Conservation (phyloP, 2,329 filamentous ascomycete genomes). For the Clarireedia paspali region DNA sequence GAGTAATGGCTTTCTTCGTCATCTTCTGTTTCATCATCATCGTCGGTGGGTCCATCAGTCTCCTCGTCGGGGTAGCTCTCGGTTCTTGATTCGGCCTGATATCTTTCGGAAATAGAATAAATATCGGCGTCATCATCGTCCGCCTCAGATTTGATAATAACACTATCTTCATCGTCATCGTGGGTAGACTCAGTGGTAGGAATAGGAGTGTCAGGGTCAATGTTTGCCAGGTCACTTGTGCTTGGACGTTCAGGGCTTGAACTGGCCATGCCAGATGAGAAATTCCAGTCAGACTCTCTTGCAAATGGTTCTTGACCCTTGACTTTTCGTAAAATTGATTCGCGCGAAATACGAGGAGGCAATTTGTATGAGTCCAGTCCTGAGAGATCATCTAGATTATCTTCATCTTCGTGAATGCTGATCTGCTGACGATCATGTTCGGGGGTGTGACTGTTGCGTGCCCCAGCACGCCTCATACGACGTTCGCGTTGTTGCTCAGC, state of each 20-base stretch:
- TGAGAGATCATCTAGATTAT: constrained; percentile 52
- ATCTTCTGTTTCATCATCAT: constrained; percentile 9
- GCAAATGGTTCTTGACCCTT: constrained; percentile 53
- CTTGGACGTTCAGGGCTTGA: constrained; percentile 48
- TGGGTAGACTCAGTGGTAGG: constrained; percentile 73
- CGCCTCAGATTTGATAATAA: constrained; percentile 60
- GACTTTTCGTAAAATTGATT: constrained; percentile 86
- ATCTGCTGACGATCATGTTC: constrained; percentile 24
- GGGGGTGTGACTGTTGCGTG: constrained; percentile 34
- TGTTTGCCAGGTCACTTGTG: constrained; percentile 34
- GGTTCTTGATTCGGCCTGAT: constrained; percentile 43
- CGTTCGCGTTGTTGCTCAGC: constrained; percentile 62
- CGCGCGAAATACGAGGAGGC: constrained; percentile 77
- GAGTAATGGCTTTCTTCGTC: constrained; percentile 42
- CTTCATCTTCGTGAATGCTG: constrained; percentile 46
- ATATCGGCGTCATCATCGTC: constrained; percentile 50
- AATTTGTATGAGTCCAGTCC: constrained; percentile 54
- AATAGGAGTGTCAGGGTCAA: constrained; percentile 85
- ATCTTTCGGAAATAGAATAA: constrained; percentile 61
- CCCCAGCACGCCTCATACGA: constrained; percentile 55
- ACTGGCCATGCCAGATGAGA: constrained; percentile 53
- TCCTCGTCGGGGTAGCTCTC: constrained; percentile 15
- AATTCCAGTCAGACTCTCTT: constrained; percentile 53
- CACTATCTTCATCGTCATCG: constrained; percentile 42
- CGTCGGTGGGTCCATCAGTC: background rate